Conservation (phyloP, 1,284 basidiomycete species). For the Gomphus bonarii region DNA sequence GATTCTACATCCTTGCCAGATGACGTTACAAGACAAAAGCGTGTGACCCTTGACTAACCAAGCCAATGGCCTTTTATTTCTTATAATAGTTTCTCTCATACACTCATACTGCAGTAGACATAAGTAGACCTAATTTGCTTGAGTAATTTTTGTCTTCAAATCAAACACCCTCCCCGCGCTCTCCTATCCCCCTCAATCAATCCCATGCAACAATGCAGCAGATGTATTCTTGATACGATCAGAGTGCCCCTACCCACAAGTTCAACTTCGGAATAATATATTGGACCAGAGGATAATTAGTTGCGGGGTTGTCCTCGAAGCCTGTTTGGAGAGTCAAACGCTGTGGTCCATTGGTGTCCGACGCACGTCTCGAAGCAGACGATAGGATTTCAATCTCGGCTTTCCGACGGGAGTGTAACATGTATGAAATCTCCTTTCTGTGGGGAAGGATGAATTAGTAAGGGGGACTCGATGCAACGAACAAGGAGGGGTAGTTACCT, state of each 20-base stretch:
- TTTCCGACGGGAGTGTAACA: slow-evolving; percentile 72
- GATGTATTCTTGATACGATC: not conserved
- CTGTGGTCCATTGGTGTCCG: not conserved
- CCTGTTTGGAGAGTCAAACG: not conserved
- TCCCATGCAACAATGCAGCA: too few species aligned
- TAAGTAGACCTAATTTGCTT: too few species aligned
- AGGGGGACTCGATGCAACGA: not conserved
- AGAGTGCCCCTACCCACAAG: not conserved
- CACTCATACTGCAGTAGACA: not conserved
- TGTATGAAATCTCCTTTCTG: slow-evolving; percentile 69
- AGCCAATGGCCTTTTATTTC: not conserved
- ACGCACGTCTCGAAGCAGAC: slow-evolving; percentile 2
- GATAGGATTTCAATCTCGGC: slow-evolving; percentile 80
- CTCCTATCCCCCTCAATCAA: too few species aligned
- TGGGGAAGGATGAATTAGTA: not conserved
- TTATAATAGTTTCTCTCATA: not conserved
- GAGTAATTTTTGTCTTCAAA: too few species aligned
- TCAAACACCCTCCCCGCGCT: too few species aligned
- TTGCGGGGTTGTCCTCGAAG: too few species aligned
- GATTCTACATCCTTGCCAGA: too few species aligned
- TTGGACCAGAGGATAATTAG: not conserved
- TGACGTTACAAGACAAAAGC: too few species aligned
- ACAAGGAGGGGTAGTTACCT: slow-evolving; percentile 38
- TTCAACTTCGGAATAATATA: slow-evolving; percentile 1
- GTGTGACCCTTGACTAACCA: not conserved